These are phyloP conservation scores for Rhytidiadelphus loreus DNA, from an alignment of 225 moss, liverwort and hornwort genomes.

Conservation along the genomic window DNA sequence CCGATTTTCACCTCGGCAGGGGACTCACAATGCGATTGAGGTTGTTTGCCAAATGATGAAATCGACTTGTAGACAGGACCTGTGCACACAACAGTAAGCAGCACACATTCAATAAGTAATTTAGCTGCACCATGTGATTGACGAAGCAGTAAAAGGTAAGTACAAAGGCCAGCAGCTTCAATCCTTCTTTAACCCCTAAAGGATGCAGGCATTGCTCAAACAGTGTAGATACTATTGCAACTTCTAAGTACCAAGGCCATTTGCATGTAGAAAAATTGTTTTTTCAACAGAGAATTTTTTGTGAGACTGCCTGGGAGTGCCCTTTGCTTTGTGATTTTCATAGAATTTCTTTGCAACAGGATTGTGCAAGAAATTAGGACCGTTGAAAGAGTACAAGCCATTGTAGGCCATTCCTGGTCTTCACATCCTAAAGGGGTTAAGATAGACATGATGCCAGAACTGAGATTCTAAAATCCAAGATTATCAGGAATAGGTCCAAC, in stretches of 20 bases:
- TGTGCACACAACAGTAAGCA: neutral
- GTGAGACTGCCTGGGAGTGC: too few species aligned
- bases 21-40: constrained; percentile 29
- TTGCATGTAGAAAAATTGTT: too few species aligned
- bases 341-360: too few species aligned
- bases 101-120: neutral
- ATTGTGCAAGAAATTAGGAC: too few species aligned
- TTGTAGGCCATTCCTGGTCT: too few species aligned
- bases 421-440: too few species aligned
- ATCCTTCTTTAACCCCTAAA: neutral
- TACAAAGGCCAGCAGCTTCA: neutral
- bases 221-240: too few species aligned
- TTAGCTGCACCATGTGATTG: neutral
- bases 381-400: too few species aligned
- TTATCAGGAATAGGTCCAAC: neutral
- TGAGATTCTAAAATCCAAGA: neutral
- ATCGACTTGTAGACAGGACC: constrained; percentile 42
- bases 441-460: neutral
- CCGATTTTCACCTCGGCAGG: constrained; percentile 52
- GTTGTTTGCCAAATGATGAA: constrained; percentile 54
- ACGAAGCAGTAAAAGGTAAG: neutral
- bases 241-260: too few species aligned
- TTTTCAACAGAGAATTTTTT: too few species aligned
- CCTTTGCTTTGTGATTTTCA: too few species aligned
- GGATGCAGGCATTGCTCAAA: too few species aligned